Conservation (phyloP, 1,284 basidiomycete species). For the Rugosomyces carneus region DNA sequence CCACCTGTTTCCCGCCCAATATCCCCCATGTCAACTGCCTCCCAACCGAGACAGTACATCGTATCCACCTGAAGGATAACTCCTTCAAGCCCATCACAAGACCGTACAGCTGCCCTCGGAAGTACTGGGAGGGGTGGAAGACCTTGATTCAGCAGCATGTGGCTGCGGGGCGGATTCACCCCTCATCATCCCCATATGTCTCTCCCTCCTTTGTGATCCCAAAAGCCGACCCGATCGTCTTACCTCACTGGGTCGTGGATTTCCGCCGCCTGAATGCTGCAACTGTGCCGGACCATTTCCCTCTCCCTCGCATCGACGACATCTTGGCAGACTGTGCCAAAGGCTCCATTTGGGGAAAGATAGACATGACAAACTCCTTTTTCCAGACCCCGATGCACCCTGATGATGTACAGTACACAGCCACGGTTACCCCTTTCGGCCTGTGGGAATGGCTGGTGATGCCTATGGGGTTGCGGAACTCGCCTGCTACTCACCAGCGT, state of each 20-base stretch:
- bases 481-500: constrained; percentile 24
- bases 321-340: constrained; percentile 18
- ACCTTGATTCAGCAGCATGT: constrained; percentile 20
- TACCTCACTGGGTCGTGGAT: constrained; percentile 36
- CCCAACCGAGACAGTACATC: too few species aligned
- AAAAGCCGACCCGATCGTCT: constrained; percentile 30
- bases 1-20: too few species aligned
- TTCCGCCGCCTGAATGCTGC: constrained; percentile 31
- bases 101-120: constrained; percentile 20
- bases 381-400: constrained; percentile 27
- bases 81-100: too few species aligned
- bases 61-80: too few species aligned
- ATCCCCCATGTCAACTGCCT: too few species aligned
- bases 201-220: constrained; percentile 34
- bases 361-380: constrained; percentile 41
- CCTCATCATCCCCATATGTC: constrained; percentile 21
- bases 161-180: constrained; percentile 25
- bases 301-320: not conserved
- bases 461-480: constrained; percentile 1
- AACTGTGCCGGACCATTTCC: not conserved
- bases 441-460: constrained; percentile 36
- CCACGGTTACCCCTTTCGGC: constrained; percentile 32
- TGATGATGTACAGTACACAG: constrained; percentile 30
- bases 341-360: constrained; percentile 27
- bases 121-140: constrained; percentile 22